Conservation (phyloP, 352 stramenopile genomes). For the Phytopythium oedochilum region DNA sequence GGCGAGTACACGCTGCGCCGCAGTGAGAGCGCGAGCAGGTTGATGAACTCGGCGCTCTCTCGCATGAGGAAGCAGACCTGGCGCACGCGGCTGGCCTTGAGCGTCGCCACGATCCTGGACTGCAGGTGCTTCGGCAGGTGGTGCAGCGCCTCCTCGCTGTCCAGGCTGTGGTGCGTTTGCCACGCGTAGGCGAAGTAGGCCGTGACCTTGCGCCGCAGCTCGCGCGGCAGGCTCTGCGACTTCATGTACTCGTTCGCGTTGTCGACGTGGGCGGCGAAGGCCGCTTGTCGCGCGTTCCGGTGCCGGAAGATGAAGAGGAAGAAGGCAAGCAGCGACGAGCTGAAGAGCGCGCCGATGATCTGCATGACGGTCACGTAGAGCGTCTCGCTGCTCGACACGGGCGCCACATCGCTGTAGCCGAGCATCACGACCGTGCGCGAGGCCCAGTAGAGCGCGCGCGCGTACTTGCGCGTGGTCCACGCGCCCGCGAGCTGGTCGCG, state of each 20-base stretch:
- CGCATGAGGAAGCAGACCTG: constrained; percentile 69
- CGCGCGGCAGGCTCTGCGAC: constrained; percentile 50
- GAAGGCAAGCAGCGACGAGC: constrained; percentile 52
- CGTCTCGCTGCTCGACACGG: constrained; percentile 48
- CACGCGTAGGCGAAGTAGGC: constrained; percentile 65
- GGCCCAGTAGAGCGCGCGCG: constrained; percentile 52
- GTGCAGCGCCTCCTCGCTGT: constrained; percentile 54
- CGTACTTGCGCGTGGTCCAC: constrained; percentile 41
- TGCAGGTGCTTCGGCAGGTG: constrained; percentile 65
- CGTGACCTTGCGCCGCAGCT: constrained; percentile 43
- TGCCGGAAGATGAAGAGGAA: constrained; percentile 76
- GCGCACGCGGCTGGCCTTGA: constrained; percentile 57
- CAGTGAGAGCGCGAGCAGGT: constrained; percentile 43
- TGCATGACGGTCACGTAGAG: constrained; percentile 44
- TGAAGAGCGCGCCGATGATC: constrained; percentile 44
- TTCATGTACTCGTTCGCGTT: constrained; percentile 73
- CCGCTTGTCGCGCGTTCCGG: constrained; percentile 40
- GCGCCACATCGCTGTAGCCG: constrained; percentile 61
- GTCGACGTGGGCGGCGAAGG: constrained; percentile 55
- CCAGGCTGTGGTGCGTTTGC: constrained; percentile 52
- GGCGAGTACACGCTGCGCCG: constrained; percentile 52
- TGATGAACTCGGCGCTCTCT: constrained; percentile 70
- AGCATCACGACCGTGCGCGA: constrained; percentile 53
- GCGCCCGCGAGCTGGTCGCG: constrained; percentile 43
- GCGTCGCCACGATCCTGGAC: constrained; percentile 48